phyloP scores from a whole-genome alignment of 2,329 filamentous ascomycete species.

The Biscogniauxia sp. region DNA sequence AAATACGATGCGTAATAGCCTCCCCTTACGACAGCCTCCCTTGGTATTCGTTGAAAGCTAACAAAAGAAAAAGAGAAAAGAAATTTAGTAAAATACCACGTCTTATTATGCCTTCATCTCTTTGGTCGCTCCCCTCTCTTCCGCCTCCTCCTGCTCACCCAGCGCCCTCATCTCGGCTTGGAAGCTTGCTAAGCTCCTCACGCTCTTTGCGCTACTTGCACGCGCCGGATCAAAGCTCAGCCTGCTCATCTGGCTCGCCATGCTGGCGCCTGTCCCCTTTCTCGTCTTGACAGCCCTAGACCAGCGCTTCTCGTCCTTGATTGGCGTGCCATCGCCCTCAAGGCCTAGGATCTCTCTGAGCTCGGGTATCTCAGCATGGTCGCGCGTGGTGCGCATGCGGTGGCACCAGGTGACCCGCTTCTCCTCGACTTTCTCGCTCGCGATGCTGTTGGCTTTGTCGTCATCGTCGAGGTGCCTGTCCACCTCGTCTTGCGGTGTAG shows the following conservation, averaged over 20 bases:
- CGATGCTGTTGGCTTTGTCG: constrained; percentile 6
- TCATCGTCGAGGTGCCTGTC: constrained; percentile 15
- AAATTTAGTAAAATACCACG: background rate
- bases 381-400: constrained; percentile 74
- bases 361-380: constrained; percentile 71
- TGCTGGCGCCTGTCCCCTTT: constrained; percentile 53
- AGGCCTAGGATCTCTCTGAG: constrained; percentile 62
- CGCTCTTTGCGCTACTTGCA: constrained; percentile 2
- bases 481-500: constrained; percentile 36
- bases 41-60: background rate
- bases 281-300: constrained; percentile 43
- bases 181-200: background rate
- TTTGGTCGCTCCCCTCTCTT: background rate
- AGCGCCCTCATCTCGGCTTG: background rate
- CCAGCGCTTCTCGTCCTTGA: constrained; percentile 44
- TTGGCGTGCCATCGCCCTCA: constrained; percentile 37
- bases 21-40: no score
- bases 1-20: no score
- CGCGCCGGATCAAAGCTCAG: constrained; percentile 35
- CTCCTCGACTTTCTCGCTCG: constrained; percentile 36
- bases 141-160: background rate
- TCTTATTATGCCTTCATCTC: background rate
- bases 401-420: constrained; percentile 76
- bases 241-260: constrained; percentile 49
- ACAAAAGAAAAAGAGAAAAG: background rate